Base-by-base conservation (phyloP, 768 basidiomycete genomes). In the Panellus pusillus region DNA sequence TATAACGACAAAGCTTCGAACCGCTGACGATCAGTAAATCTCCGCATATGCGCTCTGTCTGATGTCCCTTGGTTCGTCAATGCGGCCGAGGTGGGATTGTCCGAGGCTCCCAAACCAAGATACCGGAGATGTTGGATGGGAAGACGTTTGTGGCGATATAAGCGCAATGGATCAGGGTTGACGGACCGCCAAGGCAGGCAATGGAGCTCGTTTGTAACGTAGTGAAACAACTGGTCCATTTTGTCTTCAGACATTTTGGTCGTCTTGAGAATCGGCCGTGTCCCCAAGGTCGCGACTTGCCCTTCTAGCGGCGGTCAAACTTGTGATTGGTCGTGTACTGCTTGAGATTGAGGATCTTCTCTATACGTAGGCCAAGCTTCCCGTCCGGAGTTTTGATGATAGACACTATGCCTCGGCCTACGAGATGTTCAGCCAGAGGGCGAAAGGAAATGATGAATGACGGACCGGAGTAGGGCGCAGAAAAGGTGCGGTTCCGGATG, bases 321-420 rank as follows among this genome's bases (percentile, higher is more conserved):
- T 19, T 29, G 1, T 0, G 15, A 40, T 46, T 50, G 14, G 24
- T 7, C 17, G 2, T 13, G 4, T 54, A n/a, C 9, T 47, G 42
- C 3, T 12, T 3, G 6, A 60, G 18, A 2, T 1, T 1, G 0
- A 60, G 19, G 12, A 60, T 36, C 15, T 54, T 56, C 11, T 60
- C 54, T n/a, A 60, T 9, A 1, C 59, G 59, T 38, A 60, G 24
- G 24, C 43, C 47, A 9, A 46, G 29, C 17, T 44, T 11, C 32
- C 32, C 32, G 29, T 53, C 44, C 20, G 54, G 18, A 5, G 1
- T 9, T n/a, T 28, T 18, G 18, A 57, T 13, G 38, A 61, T 14
- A 32, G 59, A 61, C 6, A 61, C 53, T 3, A 61, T 20, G 6
- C 45, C 59, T 15, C 55, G 51, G 4, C 59, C 58, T 55, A 20